Conservation (phyloP, 345 rosid genomes). For the Pugionium cornutum region DNA sequence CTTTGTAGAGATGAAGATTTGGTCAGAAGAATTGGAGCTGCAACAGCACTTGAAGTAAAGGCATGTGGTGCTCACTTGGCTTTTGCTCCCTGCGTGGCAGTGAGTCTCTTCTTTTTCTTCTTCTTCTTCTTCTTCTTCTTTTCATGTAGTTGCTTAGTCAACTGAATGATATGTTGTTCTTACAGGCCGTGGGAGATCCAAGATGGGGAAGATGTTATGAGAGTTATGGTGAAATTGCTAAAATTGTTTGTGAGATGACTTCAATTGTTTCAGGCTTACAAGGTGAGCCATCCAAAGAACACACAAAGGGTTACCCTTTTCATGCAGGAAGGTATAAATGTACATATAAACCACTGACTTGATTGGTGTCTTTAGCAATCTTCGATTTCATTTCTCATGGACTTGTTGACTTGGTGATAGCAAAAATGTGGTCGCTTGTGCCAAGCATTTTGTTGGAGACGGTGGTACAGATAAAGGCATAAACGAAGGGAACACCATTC, state of each 20-base stretch:
- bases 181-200: constrained; percentile 55
- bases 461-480: constrained; percentile 79
- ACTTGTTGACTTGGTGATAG: constrained; percentile 38
- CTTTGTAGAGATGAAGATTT: constrained; percentile 63
- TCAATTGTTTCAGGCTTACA: constrained; percentile 71
- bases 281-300: constrained; percentile 62
- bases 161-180: neutral
- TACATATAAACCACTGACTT: neutral
- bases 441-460: constrained; percentile 91
- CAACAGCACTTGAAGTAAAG: constrained; percentile 88
- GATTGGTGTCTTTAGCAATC: neutral
- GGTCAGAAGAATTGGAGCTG: constrained; percentile 66
- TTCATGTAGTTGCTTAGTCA: neutral
- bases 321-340: constrained; percentile 67
- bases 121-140: too few relatives aligned
- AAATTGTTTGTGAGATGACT: constrained; percentile 58
- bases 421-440: constrained; percentile 78
- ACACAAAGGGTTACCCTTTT: constrained; percentile 59
- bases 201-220: constrained; percentile 94
- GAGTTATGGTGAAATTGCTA: constrained; percentile 72
- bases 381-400: constrained; percentile 2
- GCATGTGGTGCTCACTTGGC: constrained; percentile 76
- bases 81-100: constrained; percentile 88
- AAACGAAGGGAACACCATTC: constrained; percentile 72
- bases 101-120: constrained; percentile 38